Evolutionary conservation across 2,329 filamentous ascomycete species (phyloP).

Genomic region (Fusarium azukiicola): DNA sequence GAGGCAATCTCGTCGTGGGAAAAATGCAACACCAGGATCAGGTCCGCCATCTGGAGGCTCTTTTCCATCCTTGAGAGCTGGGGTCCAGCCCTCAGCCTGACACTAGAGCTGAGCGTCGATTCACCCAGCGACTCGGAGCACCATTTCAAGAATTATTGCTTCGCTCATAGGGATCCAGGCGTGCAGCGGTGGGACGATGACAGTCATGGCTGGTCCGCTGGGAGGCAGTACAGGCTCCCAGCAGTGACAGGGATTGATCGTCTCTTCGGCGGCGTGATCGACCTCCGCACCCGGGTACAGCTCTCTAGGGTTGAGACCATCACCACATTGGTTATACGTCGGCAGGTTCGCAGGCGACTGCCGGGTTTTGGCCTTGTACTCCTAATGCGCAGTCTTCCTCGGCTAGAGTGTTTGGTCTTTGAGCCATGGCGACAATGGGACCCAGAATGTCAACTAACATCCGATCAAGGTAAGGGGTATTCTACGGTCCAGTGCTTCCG

Average conservation of each 20-base stretch:
- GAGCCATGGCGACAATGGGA: constrained; percentile 18
- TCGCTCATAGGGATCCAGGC: not conserved
- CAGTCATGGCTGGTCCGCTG: not conserved
- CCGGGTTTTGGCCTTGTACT: not conserved
- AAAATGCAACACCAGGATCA: not conserved
- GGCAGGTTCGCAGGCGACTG: constrained; percentile 10
- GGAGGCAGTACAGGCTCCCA: not conserved
- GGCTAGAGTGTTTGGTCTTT: not conserved
- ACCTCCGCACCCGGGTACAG: not conserved
- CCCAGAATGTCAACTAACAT: not conserved
- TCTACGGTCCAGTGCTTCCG: not conserved
- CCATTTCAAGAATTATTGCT: constrained; percentile 7
- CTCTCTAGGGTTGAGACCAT: not conserved
- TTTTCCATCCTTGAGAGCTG: constrained; percentile 21
- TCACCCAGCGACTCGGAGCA: constrained; percentile 16
- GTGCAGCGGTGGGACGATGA: not conserved
- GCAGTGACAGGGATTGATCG: too few species aligned
- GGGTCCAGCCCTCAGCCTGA: not conserved
- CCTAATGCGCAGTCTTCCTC: constrained; percentile 6
- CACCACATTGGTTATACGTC: constrained; percentile 16
- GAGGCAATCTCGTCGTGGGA: too few species aligned
- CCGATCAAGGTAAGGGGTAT: not conserved
- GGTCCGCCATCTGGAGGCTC: not conserved
- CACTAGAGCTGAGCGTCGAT: constrained; percentile 10
- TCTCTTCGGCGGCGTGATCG: not conserved